Evolutionary conservation across 768 basidiomycete species (phyloP), one percentile per base, ranked within the genome.

Genomic region (Mycena maculata): DNA sequence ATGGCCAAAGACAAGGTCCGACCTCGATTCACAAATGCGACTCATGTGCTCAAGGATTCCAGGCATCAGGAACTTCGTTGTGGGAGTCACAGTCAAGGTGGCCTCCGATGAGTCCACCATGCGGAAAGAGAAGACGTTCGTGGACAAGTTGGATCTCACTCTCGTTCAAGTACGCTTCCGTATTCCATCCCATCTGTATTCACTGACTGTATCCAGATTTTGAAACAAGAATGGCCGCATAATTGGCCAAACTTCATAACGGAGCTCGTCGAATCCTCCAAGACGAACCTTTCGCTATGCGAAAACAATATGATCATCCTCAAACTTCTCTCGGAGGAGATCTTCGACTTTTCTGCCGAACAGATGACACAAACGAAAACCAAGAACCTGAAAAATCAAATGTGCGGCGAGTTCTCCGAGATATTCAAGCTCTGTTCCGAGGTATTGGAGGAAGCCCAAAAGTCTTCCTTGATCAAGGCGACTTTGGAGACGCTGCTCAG

Each of bases 281-380:
- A 97, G 80, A 95, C 94, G 45, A 98, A 96, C 76, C 88, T 98
- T 42, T 91, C 94, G 2, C 87, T 99, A 31, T 99, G 98, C 86
- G 98, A 99, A 83, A 99, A 99, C 86, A 99, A 99, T 83, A 99
- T 99, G 98, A 88, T 95, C 78, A 99, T 99, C 77, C 86, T 99
- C 72, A 94, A 94, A 75, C 86, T 99, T 15, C 86, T 99, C n/a
- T 97, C 95, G 0, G 98, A 99, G 76, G 98, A 99, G 79, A 95
- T 99, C 64, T 99, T 99, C 75, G 98, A 99, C 79, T 99, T 92
- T 80, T 98, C 96, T 4, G 95, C 98, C 4, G 98, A 99, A 73
- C 95, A 97, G 79, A 93, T 99, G 95, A 98, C 96, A 0, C 96
- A 98, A 79, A 91, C 92, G 12, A 99, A 97, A 84, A 96, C 95